Base-by-base conservation (phyloP, 345 rosid species). In the Geranium brycei region DNA sequence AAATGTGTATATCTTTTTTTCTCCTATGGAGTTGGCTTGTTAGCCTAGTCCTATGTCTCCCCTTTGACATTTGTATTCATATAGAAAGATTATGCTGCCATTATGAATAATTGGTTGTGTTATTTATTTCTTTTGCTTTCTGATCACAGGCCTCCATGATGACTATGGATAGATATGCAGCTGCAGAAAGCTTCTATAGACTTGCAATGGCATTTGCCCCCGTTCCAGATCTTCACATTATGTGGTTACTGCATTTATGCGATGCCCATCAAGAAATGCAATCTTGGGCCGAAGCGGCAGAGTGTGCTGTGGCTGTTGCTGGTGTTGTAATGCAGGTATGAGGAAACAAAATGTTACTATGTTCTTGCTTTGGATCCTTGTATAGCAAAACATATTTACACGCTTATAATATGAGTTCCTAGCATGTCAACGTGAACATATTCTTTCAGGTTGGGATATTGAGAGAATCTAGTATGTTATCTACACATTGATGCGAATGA, bases 251-350 rank as follows among this genome's bases (percentile, higher is more conserved):
- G 71, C 99, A 93, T 84, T 76, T 93, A 60, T 93, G 99, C 71
- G 99, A 93, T 78, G 97, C 99, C 1, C 99, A 90, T 81, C 99
- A 93, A 80, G 99, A 93, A 83, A 93, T 93, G 97, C 99, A 90
- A 77, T 90, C 99, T 57, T 93, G 86, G 84, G 97, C 99, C 71
- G 97, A 93, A 80, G 96, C 99, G 69, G 99, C 99, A 15, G 85
- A 93, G 57, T 90, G 93, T 78, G 97, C 97, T 76, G 97, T 91
- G 16, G 96, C 86, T 53, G 95, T 88, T 72, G 91, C 95, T 69
- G 97, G 95, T 71, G 91, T 89, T 76, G 85, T 91, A 61, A 89
- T 89, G 96, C 96, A 89, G 96, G 96, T 90, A 61, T 18, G 1
- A 5, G 23, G 18, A 17, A 13, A 31, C 19, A 75, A 28, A 31